Evolutionary conservation across 352 stramenopile species (phyloP).

Genomic region (Phytophthora europaea): DNA sequence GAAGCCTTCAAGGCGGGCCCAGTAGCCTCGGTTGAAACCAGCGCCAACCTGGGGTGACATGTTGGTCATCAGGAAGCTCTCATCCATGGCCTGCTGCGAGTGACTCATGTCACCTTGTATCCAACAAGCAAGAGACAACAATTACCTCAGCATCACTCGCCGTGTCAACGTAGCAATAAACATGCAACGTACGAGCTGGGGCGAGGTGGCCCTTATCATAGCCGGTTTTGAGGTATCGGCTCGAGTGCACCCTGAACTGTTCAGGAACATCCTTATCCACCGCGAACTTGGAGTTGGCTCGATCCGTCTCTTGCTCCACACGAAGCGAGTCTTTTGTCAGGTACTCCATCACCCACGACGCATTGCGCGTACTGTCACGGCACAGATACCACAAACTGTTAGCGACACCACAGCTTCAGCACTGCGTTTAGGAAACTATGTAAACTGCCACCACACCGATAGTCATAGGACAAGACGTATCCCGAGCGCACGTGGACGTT

Average conservation of each 20-base stretch:
- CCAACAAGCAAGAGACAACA: not conserved
- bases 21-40: constrained; percentile 92
- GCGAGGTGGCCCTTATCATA: constrained; percentile 97
- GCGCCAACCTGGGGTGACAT: constrained; percentile 93
- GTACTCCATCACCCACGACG: constrained; percentile 89
- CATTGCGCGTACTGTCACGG: constrained; percentile 74
- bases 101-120: constrained; percentile 85
- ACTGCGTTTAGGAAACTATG: not conserved
- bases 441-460: constrained; percentile 48
- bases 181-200: constrained; percentile 68
- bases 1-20: constrained; percentile 89
- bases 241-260: constrained; percentile 88
- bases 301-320: constrained; percentile 75
- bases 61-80: constrained; percentile 97
- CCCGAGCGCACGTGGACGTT: constrained; percentile 82
- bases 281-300: constrained; percentile 89
- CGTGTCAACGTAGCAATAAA: not conserved
- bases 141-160: not conserved
- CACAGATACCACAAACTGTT: not conserved
- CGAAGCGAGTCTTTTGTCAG: constrained; percentile 80
- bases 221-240: constrained; percentile 91
- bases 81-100: constrained; percentile 87
- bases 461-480: constrained; percentile 90
- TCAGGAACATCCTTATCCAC: constrained; percentile 79
- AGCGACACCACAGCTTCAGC: not conserved